Conservation (phyloP, 768 basidiomycete species). For the Termitomyces heimii region DNA sequence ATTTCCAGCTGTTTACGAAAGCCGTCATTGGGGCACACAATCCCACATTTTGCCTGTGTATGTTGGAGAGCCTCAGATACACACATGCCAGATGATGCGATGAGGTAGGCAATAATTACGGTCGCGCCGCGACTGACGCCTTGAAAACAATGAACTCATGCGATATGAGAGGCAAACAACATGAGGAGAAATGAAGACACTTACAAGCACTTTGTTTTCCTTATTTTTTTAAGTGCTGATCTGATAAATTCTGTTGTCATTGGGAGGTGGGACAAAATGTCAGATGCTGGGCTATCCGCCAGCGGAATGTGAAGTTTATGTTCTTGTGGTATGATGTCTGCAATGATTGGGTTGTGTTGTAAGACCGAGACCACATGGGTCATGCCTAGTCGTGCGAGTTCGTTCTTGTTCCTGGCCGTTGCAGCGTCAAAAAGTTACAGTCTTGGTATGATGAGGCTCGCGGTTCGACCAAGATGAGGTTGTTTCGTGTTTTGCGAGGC, state of each 20-base stretch:
- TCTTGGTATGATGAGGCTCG: constrained; percentile 36
- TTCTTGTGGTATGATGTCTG: constrained; percentile 34
- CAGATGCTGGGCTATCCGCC: constrained; percentile 20
- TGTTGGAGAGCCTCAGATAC: constrained; percentile 48
- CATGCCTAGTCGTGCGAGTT: constrained; percentile 52
- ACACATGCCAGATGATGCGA: constrained; percentile 47
- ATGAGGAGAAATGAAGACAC: background rate
- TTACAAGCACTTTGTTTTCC: constrained; percentile 33
- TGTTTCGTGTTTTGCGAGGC: constrained; percentile 11
- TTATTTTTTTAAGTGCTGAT: constrained; percentile 25
- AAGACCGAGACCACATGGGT: constrained; percentile 71
- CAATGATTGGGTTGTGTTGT: constrained; percentile 42
- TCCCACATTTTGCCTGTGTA: constrained; percentile 48
- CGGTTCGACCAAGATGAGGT: constrained; percentile 12
- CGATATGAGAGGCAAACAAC: background rate
- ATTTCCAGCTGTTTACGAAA: constrained; percentile 54
- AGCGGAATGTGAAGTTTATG: constrained; percentile 43
- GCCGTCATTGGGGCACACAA: constrained; percentile 62
- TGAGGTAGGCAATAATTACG: constrained; percentile 68
- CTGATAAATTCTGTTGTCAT: constrained; percentile 30
- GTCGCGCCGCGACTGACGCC: constrained; percentile 75
- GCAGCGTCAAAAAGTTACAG: constrained; percentile 61
- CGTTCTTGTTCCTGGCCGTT: constrained; percentile 44
- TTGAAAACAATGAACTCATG: constrained; percentile 73
- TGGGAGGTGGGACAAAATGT: constrained; percentile 30